Percentiles rank a stretch among this genome's conserved stretches.
phyloP scores from a whole-genome alignment of 2,329 filamentous ascomycete genomes.

The Ceratocystis smalleyi region DNA sequence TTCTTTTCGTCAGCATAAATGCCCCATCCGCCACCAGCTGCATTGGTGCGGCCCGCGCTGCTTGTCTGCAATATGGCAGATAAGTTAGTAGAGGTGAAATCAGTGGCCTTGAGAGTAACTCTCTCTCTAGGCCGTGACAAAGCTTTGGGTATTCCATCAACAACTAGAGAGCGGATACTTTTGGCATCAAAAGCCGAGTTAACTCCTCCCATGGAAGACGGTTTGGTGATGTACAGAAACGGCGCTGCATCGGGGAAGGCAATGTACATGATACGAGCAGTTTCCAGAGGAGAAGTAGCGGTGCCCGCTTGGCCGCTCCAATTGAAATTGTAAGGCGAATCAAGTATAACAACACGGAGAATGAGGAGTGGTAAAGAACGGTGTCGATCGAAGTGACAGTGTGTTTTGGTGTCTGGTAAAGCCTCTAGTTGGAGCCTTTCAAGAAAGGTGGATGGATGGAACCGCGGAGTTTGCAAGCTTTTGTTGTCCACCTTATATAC shows the following conservation, averaged over 20 bases:
- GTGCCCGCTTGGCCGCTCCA: conserved; percentile 15
- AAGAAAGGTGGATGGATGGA: conserved; percentile 68
- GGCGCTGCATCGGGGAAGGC: conserved; percentile 71
- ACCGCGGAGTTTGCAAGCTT: conserved; percentile 45
- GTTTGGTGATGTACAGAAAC: conserved; percentile 51
- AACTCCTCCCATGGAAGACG: conserved; percentile 28
- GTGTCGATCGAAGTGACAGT: conserved; percentile 66
- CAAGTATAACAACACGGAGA: conserved; percentile 62
- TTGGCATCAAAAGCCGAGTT: conserved; percentile 37
- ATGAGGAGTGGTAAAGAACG: conserved; percentile 52
- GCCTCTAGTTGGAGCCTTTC: conserved; percentile 59
- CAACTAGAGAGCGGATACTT: conserved; percentile 53
- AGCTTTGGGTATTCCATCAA: conserved; percentile 69
- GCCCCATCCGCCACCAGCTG: conserved; percentile 62
- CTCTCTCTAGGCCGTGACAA: conserved; percentile 59
- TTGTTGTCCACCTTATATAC: conserved; percentile 26
- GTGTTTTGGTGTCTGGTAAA: conserved; percentile 64
- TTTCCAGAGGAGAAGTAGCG: conserved; percentile 17
- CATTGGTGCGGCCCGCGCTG: conserved; percentile 54
- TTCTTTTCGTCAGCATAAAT: conserved; percentile 53
- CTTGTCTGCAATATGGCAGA: conserved; percentile 51
- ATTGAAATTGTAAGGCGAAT: conserved; percentile 50
- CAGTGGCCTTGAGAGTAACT: conserved; percentile 53
- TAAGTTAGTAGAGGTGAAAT: conserved; percentile 55
- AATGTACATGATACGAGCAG: conserved; percentile 58